Conservation (phyloP, 2,329 filamentous ascomycete genomes). For the Fusarium sambucinum region DNA sequence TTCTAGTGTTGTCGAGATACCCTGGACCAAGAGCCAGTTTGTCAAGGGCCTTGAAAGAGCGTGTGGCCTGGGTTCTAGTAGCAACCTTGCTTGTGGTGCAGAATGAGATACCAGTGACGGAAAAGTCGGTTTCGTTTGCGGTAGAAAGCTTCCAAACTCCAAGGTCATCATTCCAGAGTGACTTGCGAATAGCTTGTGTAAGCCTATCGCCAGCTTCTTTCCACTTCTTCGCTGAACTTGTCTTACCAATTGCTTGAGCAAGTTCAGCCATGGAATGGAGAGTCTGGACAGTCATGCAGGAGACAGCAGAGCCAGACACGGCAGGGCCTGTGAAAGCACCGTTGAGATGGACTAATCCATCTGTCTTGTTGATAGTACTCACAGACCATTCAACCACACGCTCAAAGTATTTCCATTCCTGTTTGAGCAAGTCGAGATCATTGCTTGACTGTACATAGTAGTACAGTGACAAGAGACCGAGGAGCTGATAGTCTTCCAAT, state of each 20-base stretch:
- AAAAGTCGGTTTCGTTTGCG: constrained; percentile 9
- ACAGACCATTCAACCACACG: constrained; percentile 3
- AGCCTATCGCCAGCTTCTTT: neutral
- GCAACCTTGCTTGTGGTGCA: constrained; percentile 8
- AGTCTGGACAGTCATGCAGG: constrained; percentile 9
- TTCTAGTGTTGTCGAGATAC: constrained; percentile 7
- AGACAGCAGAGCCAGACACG: constrained; percentile 4
- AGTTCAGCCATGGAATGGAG: constrained; percentile 17
- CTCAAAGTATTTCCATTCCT: constrained; percentile 15
- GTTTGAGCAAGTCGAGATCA: constrained; percentile 1
- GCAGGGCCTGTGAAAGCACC: constrained; percentile 10
- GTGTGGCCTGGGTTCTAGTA: neutral
- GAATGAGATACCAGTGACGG: constrained; percentile 7
- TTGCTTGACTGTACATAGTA: constrained; percentile 14
- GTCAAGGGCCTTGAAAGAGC: constrained; percentile 7
- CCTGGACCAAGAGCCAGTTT: constrained; percentile 4
- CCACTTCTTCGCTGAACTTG: neutral
- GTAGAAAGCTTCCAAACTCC: constrained; percentile 10
- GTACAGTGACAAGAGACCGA: constrained; percentile 8
- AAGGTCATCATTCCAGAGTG: constrained; percentile 15
- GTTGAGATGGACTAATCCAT: constrained; percentile 3
- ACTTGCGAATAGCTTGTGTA: neutral
- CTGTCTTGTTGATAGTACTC: constrained; percentile 7
- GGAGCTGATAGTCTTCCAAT: constrained; percentile 15
- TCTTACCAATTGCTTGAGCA: constrained; percentile 8